These are phyloP conservation scores for Taphrina pruni DNA, from an alignment of 1,139 yeast genomes.

Conservation along the genomic window DNA sequence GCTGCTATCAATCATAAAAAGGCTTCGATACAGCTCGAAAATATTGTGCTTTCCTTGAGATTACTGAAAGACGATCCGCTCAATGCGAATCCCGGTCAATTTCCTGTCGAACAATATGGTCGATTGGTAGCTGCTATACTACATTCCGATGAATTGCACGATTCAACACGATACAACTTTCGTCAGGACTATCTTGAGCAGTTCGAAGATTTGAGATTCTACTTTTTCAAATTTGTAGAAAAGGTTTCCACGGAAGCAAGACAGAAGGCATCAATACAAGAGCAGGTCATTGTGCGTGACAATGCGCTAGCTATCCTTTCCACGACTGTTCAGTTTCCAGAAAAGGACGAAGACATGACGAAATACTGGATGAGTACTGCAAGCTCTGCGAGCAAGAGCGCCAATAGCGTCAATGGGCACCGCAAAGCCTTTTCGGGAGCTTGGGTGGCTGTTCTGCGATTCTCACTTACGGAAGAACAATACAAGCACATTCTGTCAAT, in stretches of 20 bases:
- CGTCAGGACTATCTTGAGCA: conserved; percentile 61
- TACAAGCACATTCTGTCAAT: conserved; percentile 72
- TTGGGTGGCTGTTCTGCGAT: conserved; percentile 65
- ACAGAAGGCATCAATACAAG: conserved; percentile 21
- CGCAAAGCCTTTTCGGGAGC: conserved; percentile 71
- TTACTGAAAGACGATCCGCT: conserved; percentile 66
- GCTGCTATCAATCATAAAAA: conserved; percentile 51
- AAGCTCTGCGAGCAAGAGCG: conserved; percentile 19
- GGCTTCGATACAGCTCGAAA: conserved; percentile 64
- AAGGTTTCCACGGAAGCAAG: conserved; percentile 27
- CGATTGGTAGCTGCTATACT: conserved; percentile 60
- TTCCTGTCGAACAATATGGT: conserved; percentile 65
- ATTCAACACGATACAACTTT: conserved; percentile 66
- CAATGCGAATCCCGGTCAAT: conserved; percentile 63
- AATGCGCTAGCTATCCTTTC: conserved; percentile 41
- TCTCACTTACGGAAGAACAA: conserved; percentile 59
- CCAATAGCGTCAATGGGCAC: conserved; percentile 53
- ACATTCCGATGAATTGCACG: conserved; percentile 48
- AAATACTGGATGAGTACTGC: conserved; percentile 45
- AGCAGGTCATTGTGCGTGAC: conserved; percentile 31
- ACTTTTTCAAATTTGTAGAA: conserved; percentile 45
- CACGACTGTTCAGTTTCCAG: conserved; percentile 36
- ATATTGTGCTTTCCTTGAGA: conserved; percentile 67
- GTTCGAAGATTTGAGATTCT: conserved; percentile 52
- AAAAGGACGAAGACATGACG: conserved; percentile 40